These are phyloP conservation scores for Penicillium italicum DNA, from an alignment of 2,329 filamentous ascomycete species.

Conservation along the genomic window DNA sequence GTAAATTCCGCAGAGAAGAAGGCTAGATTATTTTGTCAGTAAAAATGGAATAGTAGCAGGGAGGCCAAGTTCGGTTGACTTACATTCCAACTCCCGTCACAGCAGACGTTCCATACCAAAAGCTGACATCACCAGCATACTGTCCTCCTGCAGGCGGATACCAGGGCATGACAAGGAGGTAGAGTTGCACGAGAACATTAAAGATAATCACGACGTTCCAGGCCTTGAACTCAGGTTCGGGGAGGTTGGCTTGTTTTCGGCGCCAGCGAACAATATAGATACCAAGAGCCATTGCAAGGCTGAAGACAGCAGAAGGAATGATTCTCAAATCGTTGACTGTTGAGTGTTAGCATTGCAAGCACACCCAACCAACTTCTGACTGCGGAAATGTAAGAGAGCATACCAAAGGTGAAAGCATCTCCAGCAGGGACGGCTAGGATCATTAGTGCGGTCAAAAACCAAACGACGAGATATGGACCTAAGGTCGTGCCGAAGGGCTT, in stretches of 20 bases:
- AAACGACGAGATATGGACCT: conserved; percentile 57
- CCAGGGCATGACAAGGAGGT: conserved; percentile 67
- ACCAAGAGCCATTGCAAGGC: conserved; percentile 55
- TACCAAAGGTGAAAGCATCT: conserved; percentile 60
- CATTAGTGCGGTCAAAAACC: conserved; percentile 56
- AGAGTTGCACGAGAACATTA: conserved; percentile 57
- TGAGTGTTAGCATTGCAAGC: not conserved
- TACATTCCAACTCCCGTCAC: conserved; percentile 62
- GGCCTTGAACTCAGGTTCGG: conserved; percentile 52
- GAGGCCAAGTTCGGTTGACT: conserved; percentile 30
- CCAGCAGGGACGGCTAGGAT: conserved; percentile 58
- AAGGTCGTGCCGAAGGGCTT: conserved; percentile 60
- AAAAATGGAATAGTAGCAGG: not conserved
- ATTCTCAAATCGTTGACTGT: conserved; percentile 56
- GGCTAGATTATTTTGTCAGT: conserved; percentile 31
- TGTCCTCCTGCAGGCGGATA: conserved; percentile 60
- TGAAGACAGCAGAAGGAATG: conserved; percentile 59
- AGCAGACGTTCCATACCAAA: conserved; percentile 69
- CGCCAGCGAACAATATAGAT: conserved; percentile 56
- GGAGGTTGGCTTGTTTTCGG: conserved; percentile 50
- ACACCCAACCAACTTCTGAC: not conserved
- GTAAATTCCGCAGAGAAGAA: conserved; percentile 54
- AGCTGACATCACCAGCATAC: conserved; percentile 62
- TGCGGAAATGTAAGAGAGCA: conserved; percentile 4
- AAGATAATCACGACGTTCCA: conserved; percentile 59